A percentile compares a stretch with the other conserved stretches of the same genome.
phyloP scores from a whole-genome alignment of 2,329 filamentous ascomycete species.

The Claviceps sp. region DNA sequence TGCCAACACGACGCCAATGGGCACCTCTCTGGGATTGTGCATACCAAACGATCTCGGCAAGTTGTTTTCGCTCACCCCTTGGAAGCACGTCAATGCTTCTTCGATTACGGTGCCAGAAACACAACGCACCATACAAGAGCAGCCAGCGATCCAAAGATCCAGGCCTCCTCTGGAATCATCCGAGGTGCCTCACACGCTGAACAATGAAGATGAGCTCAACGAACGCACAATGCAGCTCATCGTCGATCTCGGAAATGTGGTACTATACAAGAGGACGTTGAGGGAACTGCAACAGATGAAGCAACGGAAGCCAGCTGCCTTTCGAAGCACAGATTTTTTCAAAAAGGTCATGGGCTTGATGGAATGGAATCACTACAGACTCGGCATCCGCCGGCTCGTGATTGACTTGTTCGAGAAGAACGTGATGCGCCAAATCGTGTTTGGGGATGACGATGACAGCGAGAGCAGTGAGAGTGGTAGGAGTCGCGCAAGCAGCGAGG shows the following conservation, averaged over 20 bases:
- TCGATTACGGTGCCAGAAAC: constrained; percentile 33
- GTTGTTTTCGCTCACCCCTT: constrained; percentile 58
- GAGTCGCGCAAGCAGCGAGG: too few relatives aligned
- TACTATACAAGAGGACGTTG: constrained; percentile 78
- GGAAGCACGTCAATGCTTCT: constrained; percentile 38
- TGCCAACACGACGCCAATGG: constrained; percentile 70
- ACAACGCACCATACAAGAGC: constrained; percentile 37
- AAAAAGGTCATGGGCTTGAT: constrained; percentile 73
- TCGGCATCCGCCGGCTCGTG: constrained; percentile 78
- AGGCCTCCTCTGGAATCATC: constrained; percentile 31
- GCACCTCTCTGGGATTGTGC: constrained; percentile 75
- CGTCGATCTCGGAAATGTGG: constrained; percentile 82
- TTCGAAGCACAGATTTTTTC: constrained; percentile 67
- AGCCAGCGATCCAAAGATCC: constrained; percentile 28
- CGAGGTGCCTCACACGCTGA: constrained; percentile 30
- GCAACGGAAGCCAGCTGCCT: constrained; percentile 58
- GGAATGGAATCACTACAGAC: constrained; percentile 77
- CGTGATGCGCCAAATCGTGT: constrained; percentile 72
- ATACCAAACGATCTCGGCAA: constrained; percentile 67
- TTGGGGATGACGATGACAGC: constrained; percentile 55
- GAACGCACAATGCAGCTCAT: constrained; percentile 77
- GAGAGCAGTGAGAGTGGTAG: constrained; percentile 51
- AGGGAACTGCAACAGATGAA: constrained; percentile 71
- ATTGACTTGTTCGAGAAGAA: constrained; percentile 90
- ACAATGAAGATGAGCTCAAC: constrained; percentile 49